Percentiles rank a stretch among this genome's conserved stretches.
These are phyloP conservation scores for Lactarius quietus DNA, from an alignment of 768 basidiomycete genomes.

Conservation along the genomic window DNA sequence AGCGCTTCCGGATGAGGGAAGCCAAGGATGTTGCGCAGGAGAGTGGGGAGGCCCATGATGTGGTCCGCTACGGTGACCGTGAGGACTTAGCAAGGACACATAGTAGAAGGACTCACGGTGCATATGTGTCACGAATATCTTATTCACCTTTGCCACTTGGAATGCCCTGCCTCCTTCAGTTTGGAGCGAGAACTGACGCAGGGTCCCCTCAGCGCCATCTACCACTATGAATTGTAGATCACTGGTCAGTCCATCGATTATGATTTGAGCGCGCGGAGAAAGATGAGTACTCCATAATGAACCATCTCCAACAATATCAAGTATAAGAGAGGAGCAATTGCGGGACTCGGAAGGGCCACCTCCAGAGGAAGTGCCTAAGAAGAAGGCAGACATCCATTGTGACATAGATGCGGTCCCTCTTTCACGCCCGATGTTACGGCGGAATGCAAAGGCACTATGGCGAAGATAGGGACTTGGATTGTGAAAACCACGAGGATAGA, in stretches of 20 bases:
- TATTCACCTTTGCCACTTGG: conserved; percentile 48
- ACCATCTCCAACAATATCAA: conserved; percentile 51
- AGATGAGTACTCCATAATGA: conserved; percentile 61
- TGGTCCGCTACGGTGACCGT: conserved; percentile 54
- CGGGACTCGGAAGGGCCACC: conserved; percentile 71
- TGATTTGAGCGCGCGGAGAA: conserved; percentile 6
- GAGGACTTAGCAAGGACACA: neutral
- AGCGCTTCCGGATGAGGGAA: conserved; percentile 39
- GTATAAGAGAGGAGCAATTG: conserved; percentile 71
- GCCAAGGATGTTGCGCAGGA: conserved; percentile 56
- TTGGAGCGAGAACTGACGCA: conserved; percentile 61
- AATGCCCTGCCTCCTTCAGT: conserved; percentile 37
- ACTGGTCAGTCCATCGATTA: neutral
- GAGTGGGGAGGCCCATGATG: conserved; percentile 66
- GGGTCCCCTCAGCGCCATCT: conserved; percentile 80
- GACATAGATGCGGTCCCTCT: conserved; percentile 25
- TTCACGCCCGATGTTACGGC: neutral
- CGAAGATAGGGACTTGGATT: neutral
- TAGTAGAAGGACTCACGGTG: conserved; percentile 45
- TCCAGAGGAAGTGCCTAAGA: conserved; percentile 74
- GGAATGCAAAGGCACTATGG: neutral
- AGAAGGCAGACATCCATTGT: conserved; percentile 53
- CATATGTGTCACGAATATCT: conserved; percentile 84
- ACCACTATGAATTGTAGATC: conserved; percentile 49
- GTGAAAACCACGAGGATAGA: neutral